Base-by-base conservation (phyloP, 176 grass and related monocot species). In the Oryza australiensis region DNA sequence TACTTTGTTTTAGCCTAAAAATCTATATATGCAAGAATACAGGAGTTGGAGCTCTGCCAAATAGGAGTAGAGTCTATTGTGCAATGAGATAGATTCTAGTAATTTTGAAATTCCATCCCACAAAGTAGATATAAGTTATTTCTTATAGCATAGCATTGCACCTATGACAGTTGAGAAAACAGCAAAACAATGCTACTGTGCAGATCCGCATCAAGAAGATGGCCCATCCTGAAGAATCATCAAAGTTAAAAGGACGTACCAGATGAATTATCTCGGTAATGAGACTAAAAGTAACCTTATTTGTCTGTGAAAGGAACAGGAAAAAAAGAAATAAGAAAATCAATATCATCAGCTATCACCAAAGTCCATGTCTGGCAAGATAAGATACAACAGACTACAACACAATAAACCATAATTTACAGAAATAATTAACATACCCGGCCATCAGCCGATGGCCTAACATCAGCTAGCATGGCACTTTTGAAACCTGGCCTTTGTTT, bases 271-370 rank as follows among this genome's bases (percentile, higher is more conserved):
- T 98, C 90, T 98, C 95, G 26, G 95, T 78, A 22, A 88, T 98
- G 33, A 98, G 82, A 86, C 80, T 94, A 72, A 98, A 98, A 49
- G 92, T 98, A 75, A 98, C 92, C 75, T 98, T 98, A 74, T 98
- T 98, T 10, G 92, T 94, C 95, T 98, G 92, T 78, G 85, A 41
- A 86, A 79, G 53, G 82, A 82, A 72, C 12, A 42, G 72, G 83
- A 33, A 62, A 40, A 62, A 30, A 69, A 68, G 74, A 94, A 75
- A 79, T 26, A 78, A 73, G 84, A n/a, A n/a, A n/a, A 73, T 70
- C 70, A 81, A 53, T 70, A 65, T 78, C 38, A 83, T 62, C 26
- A 81, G 64, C 49, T 33, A 78, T 46, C n/a, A 85, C 64, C 18
- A 46, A 77, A 67, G 42, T 63, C 41, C 53, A 51, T 46, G 49